These are phyloP conservation scores for Colletotrichum musae DNA, from an alignment of 2,329 filamentous ascomycete genomes.

Conservation along the genomic window DNA sequence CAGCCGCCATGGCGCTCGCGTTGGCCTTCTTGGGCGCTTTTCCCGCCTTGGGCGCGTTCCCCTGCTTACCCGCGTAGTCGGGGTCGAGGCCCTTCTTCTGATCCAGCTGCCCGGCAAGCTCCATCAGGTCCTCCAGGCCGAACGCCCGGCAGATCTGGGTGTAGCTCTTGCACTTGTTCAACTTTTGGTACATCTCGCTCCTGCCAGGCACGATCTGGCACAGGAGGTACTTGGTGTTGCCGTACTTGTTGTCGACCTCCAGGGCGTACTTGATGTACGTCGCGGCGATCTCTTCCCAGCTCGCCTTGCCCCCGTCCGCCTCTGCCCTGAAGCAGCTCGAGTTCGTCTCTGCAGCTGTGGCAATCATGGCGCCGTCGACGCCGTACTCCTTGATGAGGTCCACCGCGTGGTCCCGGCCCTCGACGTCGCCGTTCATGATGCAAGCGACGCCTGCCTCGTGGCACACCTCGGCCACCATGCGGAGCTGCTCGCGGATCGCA, in stretches of 20 bases:
- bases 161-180: constrained; percentile 80
- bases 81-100: constrained; percentile 71
- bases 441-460: constrained; percentile 90
- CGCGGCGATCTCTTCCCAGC: constrained; percentile 84
- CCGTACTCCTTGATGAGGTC: constrained; percentile 82
- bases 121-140: constrained; percentile 73
- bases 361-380: constrained; percentile 98
- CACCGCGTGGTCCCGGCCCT: constrained; percentile 79
- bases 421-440: constrained; percentile 95
- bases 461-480: constrained; percentile 87
- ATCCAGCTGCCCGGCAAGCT: constrained; percentile 77
- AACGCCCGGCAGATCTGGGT: constrained; percentile 76
- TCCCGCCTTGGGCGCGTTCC: constrained; percentile 50
- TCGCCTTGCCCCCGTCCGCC: constrained; percentile 77
- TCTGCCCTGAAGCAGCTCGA: constrained; percentile 85
- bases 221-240: constrained; percentile 94
- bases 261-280: constrained; percentile 82
- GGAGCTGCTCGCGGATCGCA: constrained; percentile 87
- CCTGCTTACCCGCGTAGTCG: constrained; percentile 53
- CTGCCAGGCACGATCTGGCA: constrained; percentile 90
- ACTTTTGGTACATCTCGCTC: constrained; percentile 70
- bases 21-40: constrained; percentile 53
- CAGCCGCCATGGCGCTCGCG: constrained; percentile 62
- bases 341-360: constrained; percentile 91
- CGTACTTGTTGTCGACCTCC: constrained; percentile 86